phyloP scores from a whole-genome alignment of 2,329 filamentous ascomycete species.

The Hymenoscyphus occultus region DNA sequence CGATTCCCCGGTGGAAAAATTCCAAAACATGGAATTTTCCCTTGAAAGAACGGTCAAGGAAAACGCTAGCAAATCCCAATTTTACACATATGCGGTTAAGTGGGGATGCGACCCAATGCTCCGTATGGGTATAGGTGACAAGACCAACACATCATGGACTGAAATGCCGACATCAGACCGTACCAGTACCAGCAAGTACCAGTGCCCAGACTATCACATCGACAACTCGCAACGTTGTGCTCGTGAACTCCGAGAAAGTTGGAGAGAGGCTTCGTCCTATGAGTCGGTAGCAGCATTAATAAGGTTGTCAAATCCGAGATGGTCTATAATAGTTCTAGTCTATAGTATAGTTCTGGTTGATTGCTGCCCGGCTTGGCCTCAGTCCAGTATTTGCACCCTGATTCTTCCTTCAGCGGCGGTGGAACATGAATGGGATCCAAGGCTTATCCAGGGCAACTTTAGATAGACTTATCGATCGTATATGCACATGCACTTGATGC shows the following conservation, averaged over 20 bases:
- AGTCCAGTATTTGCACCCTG: neutral
- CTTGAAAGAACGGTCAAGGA: neutral
- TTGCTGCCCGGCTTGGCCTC: neutral
- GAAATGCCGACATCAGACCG: neutral
- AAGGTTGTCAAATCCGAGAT: neutral
- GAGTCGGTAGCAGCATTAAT: neutral
- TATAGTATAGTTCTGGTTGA: neutral
- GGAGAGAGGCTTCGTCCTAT: neutral
- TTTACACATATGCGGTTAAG: slow-evolving; percentile 1
- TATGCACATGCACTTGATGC: neutral
- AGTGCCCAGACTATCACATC: too few species aligned
- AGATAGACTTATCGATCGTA: neutral
- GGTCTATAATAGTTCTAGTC: neutral
- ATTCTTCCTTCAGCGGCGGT: neutral
- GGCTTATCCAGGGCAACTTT: too few species aligned
- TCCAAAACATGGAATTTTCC: neutral
- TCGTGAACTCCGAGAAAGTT: too few species aligned
- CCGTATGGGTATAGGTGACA: neutral
- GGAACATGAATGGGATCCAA: neutral
- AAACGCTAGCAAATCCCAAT: neutral
- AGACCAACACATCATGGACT: neutral
- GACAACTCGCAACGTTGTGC: too few species aligned
- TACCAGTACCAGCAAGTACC: neutral
- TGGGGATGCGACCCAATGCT: neutral
- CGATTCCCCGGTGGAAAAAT: neutral